These are phyloP conservation scores for Vaccinium myrtillus DNA, from an alignment of 148 eudicot genomes.

Conservation along the genomic window DNA sequence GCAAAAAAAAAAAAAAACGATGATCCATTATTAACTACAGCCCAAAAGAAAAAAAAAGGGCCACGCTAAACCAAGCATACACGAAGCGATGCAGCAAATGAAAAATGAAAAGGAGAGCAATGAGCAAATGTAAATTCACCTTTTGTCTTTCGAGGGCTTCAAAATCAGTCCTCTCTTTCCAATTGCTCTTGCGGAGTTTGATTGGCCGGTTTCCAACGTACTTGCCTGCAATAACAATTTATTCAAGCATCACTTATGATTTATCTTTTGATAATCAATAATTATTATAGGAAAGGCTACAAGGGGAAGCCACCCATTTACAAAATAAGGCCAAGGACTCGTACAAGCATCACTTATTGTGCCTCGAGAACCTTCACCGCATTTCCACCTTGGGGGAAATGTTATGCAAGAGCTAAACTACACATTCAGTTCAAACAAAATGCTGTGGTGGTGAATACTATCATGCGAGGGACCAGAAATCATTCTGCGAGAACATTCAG, in stretches of 20 bases:
- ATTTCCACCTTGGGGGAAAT: neutral
- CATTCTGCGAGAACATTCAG: neutral
- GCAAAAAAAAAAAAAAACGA: slow-evolving; percentile 19
- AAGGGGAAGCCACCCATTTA: neutral
- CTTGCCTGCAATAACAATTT: slow-evolving; percentile 52
- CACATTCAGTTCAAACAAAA: no score
- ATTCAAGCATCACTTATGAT: neutral
- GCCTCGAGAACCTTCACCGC: neutral
- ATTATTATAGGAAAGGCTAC: neutral
- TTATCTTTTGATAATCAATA: neutral
- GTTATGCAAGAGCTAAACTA: no score
- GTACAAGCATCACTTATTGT: neutral
- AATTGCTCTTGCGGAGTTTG: slow-evolving; percentile 89
- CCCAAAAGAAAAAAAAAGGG: neutral
- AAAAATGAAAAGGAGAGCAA: neutral
- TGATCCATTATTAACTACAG: neutral
- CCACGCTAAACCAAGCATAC: neutral
- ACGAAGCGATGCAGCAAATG: neutral
- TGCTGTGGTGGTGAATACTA: neutral
- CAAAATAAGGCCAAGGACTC: neutral
- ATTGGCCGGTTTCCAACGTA: slow-evolving; percentile 96
- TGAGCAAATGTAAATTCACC: slow-evolving; percentile 29
- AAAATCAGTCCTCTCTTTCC: slow-evolving; percentile 84
- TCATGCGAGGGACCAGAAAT: neutral
- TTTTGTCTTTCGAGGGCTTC: slow-evolving; percentile 80